These are phyloP conservation scores for Kazachstania martiniae DNA, from an alignment of 805 yeast genomes.

Conservation along the genomic window DNA sequence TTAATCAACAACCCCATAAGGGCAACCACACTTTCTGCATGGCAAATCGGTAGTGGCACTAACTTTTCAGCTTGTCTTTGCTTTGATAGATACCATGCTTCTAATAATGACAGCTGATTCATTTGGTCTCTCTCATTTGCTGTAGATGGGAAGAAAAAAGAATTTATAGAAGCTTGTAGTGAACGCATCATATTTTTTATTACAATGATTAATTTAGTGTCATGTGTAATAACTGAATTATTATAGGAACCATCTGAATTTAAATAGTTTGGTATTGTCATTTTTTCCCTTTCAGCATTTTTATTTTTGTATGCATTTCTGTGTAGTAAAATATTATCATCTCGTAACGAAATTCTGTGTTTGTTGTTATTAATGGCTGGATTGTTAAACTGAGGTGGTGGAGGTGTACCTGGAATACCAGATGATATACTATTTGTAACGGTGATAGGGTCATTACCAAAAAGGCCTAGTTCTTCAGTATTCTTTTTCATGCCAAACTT, in stretches of 20 bases:
- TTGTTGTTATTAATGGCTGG: conserved; percentile 1
- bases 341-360: conserved; percentile 17
- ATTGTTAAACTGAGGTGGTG: background rate
- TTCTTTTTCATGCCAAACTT: too few species aligned
- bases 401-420: conserved; percentile 13
- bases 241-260: conserved; percentile 13
- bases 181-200: conserved; percentile 9
- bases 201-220: conserved; percentile 17
- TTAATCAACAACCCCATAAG: conserved; percentile 39
- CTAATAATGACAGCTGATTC: conserved; percentile 16
- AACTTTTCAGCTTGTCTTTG: conserved; percentile 49
- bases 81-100: conserved; percentile 22
- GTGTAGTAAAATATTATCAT: conserved; percentile 14
- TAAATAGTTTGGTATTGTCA: too few species aligned
- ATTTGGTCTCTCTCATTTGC: conserved; percentile 2
- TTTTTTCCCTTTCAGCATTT: too few species aligned
- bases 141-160: conserved; percentile 20
- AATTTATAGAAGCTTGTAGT: conserved; percentile 3
- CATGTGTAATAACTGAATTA: conserved; percentile 19
- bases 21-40: conserved; percentile 51
- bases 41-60: conserved; percentile 53
- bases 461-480: too few species aligned
- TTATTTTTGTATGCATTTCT: conserved; percentile 1
- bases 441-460: conserved; percentile 27
- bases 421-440: conserved; percentile 2